A percentile compares a stretch with the other conserved stretches of the same genome.
phyloP scores from a whole-genome alignment of 352 stramenopile genomes.

The Globisporangium sylvaticum region DNA sequence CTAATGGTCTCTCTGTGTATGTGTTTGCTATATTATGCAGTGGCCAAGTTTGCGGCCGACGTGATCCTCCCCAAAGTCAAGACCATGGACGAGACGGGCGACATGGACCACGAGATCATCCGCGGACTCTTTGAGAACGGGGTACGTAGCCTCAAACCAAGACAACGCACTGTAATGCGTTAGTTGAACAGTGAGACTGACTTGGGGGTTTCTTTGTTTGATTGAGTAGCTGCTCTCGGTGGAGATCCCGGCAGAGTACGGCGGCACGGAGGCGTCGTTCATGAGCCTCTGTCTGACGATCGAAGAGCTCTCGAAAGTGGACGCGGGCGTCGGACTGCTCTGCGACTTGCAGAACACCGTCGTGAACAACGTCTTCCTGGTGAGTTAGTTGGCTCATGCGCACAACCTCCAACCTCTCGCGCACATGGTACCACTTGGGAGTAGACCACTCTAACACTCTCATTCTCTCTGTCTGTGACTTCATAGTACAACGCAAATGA shows the following conservation, averaged over 20 bases:
- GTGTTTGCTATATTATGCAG: conserved; percentile 16
- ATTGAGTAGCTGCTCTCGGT: conserved; percentile 86
- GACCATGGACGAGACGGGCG: conserved; percentile 90
- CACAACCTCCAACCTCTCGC: no score
- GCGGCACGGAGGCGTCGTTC: conserved; percentile 91
- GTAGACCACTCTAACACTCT: not conserved
- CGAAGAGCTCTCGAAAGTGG: conserved; percentile 93
- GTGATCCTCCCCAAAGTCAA: conserved; percentile 83
- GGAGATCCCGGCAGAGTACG: conserved; percentile 92
- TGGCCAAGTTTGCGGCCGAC: conserved; percentile 83
- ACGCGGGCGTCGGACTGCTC: conserved; percentile 92
- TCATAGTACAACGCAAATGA: conserved; percentile 49
- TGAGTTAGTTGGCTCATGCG: conserved; percentile 9
- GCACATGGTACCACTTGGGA: no score
- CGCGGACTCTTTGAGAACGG: conserved; percentile 89
- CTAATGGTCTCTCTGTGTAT: not conserved
- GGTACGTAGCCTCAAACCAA: conserved; percentile 19
- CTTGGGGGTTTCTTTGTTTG: no score
- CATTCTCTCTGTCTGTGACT: not conserved
- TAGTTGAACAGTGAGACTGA: no score
- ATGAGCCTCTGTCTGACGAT: conserved; percentile 93
- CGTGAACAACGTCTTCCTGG: conserved; percentile 93
- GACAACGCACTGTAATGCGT: no score
- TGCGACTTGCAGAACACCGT: conserved; percentile 94
- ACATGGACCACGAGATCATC: conserved; percentile 88